A percentile compares a stretch with the other conserved stretches of the same genome.
phyloP scores from a whole-genome alignment of 495 filamentous ascomycete species.

The Glarea lozoyensis region DNA sequence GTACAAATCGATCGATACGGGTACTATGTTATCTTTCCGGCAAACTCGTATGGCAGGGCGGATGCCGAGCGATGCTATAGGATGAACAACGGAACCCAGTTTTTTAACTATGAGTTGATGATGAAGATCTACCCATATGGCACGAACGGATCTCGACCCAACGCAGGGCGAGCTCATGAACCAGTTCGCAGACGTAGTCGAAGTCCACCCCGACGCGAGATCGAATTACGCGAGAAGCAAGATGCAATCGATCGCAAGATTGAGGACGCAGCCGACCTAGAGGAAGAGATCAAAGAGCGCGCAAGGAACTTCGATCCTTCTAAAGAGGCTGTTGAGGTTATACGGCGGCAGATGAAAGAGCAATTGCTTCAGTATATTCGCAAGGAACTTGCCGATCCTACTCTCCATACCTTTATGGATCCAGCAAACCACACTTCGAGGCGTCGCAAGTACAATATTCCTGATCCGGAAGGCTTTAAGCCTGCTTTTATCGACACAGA shows the following conservation, averaged over 20 bases:
- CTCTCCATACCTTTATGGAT: slow-evolving; percentile 78
- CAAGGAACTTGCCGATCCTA: slow-evolving; percentile 69
- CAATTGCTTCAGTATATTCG: slow-evolving; percentile 81
- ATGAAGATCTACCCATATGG: slow-evolving; percentile 70
- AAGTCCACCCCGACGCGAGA: slow-evolving; percentile 22
- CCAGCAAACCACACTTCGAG: slow-evolving; percentile 68
- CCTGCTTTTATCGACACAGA: slow-evolving; percentile 29
- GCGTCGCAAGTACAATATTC: slow-evolving; percentile 61
- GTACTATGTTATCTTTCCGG: slow-evolving; percentile 85
- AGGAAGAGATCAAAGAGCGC: slow-evolving; percentile 77
- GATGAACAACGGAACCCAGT: slow-evolving; percentile 58
- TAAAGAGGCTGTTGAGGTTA: slow-evolving; percentile 64
- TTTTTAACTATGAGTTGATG: slow-evolving; percentile 90
- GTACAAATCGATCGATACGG: slow-evolving; percentile 76
- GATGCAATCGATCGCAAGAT: slow-evolving; percentile 48
- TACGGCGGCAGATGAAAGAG: slow-evolving; percentile 72
- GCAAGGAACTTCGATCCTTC: slow-evolving; percentile 81
- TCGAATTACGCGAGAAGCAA: slow-evolving; percentile 46
- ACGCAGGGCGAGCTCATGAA: slow-evolving; percentile 13
- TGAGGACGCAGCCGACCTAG: slow-evolving; percentile 67
- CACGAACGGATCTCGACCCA: slow-evolving; percentile 36
- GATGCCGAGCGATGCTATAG: slow-evolving; percentile 71
- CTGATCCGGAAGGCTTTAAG: slow-evolving; percentile 50
- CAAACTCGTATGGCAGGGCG: slow-evolving; percentile 61
- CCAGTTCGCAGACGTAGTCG: slow-evolving; percentile 16